Base-by-base conservation (phyloP, 2,329 filamentous ascomycete species). In the Xylaria multiplex region DNA sequence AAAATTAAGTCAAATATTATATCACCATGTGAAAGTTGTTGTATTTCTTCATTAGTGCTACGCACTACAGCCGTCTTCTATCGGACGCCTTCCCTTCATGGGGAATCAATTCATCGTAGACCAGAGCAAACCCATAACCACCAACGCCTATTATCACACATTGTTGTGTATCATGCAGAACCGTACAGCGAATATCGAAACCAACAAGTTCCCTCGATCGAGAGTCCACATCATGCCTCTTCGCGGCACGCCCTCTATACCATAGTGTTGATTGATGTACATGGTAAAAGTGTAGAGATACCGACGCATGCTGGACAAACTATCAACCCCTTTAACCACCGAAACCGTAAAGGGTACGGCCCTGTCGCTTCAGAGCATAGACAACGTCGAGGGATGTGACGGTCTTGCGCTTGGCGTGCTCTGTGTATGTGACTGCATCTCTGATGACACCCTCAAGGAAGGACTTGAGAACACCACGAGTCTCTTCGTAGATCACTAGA, bases 371-470 rank as follows among this genome's bases (percentile, higher is more conserved):
- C 71, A 88, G 81, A 64, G 85, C 85, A 75, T 88, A 88, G 79
- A 89, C 86, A 43, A 89, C 87, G 73, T 89, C 86, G 70, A 89
- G 85, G 4, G 86, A 88, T 55, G 86, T 89, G 79, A 90, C 87
- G 37, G 88, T 90, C 86, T 90, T 90, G 82, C 90, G 87, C 89
- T 93, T 92, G 81, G 89, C 89, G 87, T 93, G 90, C 85, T 93
- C 90, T 74, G 90, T 93, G 85, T 93, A 93, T 79, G 90, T 93
- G 83, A 92, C 88, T 69, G 90, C 89, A 76, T 92, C 90, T 81
- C 90, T 88, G 79, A 93, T 93, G 81, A 93, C 90, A 81, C 89
- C 87, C 83, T 93, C 91, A 75, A 93, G 90, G 89, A 93, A 93
- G 81, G 90, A 90, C 88, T 93, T 93, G 77, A 93, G 86, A 77